Percentiles rank a stretch among this genome's conserved stretches.
Conservation (phyloP, 768 basidiomycete species). For the Lactarius tabidus region DNA sequence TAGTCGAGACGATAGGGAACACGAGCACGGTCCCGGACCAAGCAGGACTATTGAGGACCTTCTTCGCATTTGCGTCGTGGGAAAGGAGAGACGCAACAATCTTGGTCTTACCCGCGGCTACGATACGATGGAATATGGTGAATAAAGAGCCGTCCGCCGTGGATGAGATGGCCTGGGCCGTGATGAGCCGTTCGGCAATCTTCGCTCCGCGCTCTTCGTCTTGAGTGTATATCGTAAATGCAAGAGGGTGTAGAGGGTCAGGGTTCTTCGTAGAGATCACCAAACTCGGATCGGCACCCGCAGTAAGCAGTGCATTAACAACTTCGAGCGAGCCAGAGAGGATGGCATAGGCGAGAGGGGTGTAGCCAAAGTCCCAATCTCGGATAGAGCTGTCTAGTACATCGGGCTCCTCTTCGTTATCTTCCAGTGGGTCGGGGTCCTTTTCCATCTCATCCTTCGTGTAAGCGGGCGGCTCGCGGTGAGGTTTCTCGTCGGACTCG, state of each 20-base stretch:
- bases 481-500: constrained; percentile 13
- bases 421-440: constrained; percentile 44
- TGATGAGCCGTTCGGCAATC: constrained; percentile 32
- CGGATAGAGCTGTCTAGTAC: constrained; percentile 49
- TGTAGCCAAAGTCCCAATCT: constrained; percentile 59
- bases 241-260: constrained; percentile 29
- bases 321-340: constrained; percentile 43
- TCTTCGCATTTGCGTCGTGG: constrained; percentile 32
- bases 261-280: constrained; percentile 33
- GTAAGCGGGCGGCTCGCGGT: constrained; percentile 28
- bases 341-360: constrained; percentile 49
- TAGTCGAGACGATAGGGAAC: constrained; percentile 32
- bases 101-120: constrained; percentile 26
- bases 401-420: constrained; percentile 47
- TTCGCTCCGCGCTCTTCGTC: constrained; percentile 27
- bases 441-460: constrained; percentile 29
- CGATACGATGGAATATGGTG: constrained; percentile 34
- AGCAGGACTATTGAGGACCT: constrained; percentile 31
- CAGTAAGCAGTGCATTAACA: constrained; percentile 44
- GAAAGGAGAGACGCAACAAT: constrained; percentile 30
- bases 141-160: constrained; percentile 31
- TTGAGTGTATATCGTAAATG: constrained; percentile 29
- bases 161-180: constrained; percentile 31
- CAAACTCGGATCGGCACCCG: constrained; percentile 44
- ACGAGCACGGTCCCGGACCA: constrained; percentile 12